These are phyloP conservation scores for Naganishia vishniacii DNA, from an alignment of 768 basidiomycete genomes.

Conservation along the genomic window DNA sequence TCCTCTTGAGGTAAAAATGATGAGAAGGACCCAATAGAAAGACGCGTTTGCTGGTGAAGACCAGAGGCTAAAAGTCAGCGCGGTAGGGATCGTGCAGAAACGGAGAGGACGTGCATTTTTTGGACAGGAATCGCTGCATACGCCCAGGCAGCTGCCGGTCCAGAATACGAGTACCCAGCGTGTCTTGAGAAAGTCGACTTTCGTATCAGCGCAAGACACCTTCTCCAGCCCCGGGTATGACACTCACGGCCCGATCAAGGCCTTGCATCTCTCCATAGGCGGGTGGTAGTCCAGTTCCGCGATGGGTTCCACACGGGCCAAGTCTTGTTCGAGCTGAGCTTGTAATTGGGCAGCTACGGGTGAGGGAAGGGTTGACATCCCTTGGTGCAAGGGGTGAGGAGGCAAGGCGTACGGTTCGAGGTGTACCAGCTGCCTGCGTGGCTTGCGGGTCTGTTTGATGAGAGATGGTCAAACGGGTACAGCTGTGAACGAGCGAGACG, in stretches of 20 bases:
- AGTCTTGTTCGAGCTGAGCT: conserved; percentile 60
- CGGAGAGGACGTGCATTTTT: conserved; percentile 61
- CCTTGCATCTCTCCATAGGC: conserved; percentile 67
- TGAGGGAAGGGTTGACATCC: neutral
- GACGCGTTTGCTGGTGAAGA: conserved; percentile 68
- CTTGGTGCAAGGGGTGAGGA: neutral
- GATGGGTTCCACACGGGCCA: conserved; percentile 57
- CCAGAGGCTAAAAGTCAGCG: neutral
- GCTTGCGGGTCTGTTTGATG: conserved; percentile 52
- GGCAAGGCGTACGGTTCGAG: conserved; percentile 54
- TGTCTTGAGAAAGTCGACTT: conserved; percentile 58
- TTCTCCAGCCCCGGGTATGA: neutral
- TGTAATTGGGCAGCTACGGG: conserved; percentile 60
- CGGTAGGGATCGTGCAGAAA: neutral
- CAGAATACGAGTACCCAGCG: conserved; percentile 93
- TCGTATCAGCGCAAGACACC: neutral
- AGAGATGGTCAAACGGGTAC: too few species aligned
- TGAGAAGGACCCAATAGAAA: conserved; percentile 96
- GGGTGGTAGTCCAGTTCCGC: conserved; percentile 55
- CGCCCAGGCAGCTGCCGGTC: conserved; percentile 90
- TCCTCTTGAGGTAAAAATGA: conserved; percentile 77
- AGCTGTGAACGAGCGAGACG: too few species aligned
- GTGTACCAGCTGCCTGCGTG: conserved; percentile 93
- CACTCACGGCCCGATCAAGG: conserved; percentile 89
- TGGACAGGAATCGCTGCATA: conserved; percentile 79